phyloP scores from a whole-genome alignment of 257 asterid genomes.

The Ilex aquifolium region DNA sequence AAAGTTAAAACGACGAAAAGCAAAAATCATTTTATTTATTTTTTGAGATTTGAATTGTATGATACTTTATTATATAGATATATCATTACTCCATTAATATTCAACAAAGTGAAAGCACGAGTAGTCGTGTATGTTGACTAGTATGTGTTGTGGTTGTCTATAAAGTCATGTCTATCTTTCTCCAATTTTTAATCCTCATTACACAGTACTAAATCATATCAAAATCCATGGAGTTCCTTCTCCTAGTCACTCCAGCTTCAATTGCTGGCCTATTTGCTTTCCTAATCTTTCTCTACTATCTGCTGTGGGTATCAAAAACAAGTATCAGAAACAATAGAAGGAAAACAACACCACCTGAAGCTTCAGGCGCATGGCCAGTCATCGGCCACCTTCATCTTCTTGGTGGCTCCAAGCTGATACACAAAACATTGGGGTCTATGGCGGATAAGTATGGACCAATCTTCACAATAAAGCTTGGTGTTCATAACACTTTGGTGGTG shows the following conservation, averaged over 20 bases:
- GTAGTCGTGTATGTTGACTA: too few species aligned
- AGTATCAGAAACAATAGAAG: background rate
- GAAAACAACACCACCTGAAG: constrained; percentile 8
- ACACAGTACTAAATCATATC: too few species aligned
- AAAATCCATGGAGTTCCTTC: too few species aligned
- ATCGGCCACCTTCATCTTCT: constrained; percentile 28
- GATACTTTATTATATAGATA: too few species aligned
- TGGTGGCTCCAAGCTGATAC: constrained; percentile 10
- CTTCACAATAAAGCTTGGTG: constrained; percentile 8
- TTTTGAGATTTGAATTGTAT: too few species aligned
- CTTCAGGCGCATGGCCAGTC: constrained; percentile 29
- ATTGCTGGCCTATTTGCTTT: constrained; percentile 5
- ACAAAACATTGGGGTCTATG: constrained; percentile 5
- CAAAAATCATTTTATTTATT: too few species aligned
- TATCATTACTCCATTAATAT: too few species aligned
- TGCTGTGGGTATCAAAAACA: background rate
- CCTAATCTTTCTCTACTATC: background rate
- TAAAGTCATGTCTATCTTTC: too few species aligned
- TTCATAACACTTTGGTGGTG: constrained; percentile 13
- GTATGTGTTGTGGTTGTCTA: too few species aligned
- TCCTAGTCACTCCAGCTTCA: background rate
- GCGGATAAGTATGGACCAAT: constrained; percentile 13
- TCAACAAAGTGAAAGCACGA: too few species aligned
- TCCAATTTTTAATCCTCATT: too few species aligned
- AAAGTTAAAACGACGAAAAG: too few species aligned